Evolutionary conservation across 768 basidiomycete species (phyloP).

Genomic region (Psilocybe tampanensis): DNA sequence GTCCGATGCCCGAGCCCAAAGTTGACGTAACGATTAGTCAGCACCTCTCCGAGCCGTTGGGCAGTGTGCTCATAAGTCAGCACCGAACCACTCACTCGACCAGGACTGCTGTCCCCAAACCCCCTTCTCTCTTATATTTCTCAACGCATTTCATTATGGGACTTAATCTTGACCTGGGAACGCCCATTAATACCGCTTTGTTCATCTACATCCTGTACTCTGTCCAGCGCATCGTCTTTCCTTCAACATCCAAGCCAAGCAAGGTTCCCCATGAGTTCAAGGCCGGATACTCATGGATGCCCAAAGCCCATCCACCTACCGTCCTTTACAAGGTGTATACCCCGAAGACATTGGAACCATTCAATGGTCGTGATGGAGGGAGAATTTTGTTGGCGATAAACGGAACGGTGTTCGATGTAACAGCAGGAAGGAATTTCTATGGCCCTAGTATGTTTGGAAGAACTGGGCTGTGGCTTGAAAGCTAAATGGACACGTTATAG

Average conservation of each 20-base stretch:
- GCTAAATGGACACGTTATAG: conserved; percentile 37
- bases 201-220: conserved; percentile 80
- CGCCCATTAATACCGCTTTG: conserved; percentile 79
- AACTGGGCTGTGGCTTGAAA: not conserved
- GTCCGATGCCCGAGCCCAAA: too few species aligned
- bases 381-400: conserved; percentile 86
- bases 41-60: not conserved
- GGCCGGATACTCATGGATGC: conserved; percentile 90
- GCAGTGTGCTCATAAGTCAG: too few species aligned
- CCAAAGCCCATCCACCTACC: conserved; percentile 76
- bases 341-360: conserved; percentile 71
- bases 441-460: conserved; percentile 73
- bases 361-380: conserved; percentile 62
- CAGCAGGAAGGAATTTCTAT: conserved; percentile 87
- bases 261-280: conserved; percentile 72
- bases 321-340: conserved; percentile 80
- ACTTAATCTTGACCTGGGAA: conserved; percentile 54
- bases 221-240: conserved; percentile 73
- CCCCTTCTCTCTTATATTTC: not conserved
- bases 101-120: not conserved
- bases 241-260: conserved; percentile 53
- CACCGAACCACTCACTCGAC: not conserved
- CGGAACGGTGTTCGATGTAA: conserved; percentile 91
- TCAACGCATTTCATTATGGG: conserved; percentile 28
- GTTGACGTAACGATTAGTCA: not conserved